These are phyloP conservation scores for Eucommia ulmoides DNA, from an alignment of 257 asterid genomes.

Conservation along the genomic window DNA sequence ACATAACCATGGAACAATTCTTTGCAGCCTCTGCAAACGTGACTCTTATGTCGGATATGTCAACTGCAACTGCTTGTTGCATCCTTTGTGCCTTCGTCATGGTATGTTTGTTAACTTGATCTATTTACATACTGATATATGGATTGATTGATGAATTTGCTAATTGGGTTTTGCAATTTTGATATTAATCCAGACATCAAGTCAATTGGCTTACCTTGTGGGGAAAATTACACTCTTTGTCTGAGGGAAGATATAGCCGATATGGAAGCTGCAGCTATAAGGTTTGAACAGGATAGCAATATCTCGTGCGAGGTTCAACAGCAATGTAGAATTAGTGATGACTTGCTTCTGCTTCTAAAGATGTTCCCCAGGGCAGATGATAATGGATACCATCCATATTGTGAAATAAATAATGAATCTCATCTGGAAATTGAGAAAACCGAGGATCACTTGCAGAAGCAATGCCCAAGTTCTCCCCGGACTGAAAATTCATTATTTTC, in stretches of 20 bases:
- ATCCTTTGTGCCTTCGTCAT: slow-evolving; percentile 87
- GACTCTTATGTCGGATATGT: slow-evolving; percentile 82
- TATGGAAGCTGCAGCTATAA: slow-evolving; percentile 67
- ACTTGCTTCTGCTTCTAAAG: slow-evolving; percentile 28
- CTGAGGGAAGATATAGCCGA: slow-evolving; percentile 61
- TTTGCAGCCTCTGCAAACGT: slow-evolving; percentile 82
- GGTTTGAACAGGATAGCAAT: slow-evolving; percentile 62
- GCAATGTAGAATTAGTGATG: slow-evolving; percentile 27
- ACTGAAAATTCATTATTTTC: too few relatives aligned
- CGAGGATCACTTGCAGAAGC: slow-evolving; percentile 10
- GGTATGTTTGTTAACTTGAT: slow-evolving; percentile 28
- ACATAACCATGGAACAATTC: slow-evolving; percentile 70
- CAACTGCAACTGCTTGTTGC: slow-evolving; percentile 62
- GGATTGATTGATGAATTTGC: not conserved
- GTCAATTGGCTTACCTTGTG: slow-evolving; percentile 48
- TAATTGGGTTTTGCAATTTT: slow-evolving; percentile 10
- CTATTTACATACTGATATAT: not conserved
- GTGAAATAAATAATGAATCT: slow-evolving; percentile 24
- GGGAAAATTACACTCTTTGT: slow-evolving; percentile 30
- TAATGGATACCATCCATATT: slow-evolving; percentile 55
- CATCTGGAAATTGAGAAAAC: slow-evolving; percentile 14
- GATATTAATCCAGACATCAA: slow-evolving; percentile 38
- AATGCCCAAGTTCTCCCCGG: slow-evolving; percentile 9
- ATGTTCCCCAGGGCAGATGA: slow-evolving; percentile 33
- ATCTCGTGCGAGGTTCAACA: slow-evolving; percentile 43